These are phyloP conservation scores for Hymenoscyphus fraxineus DNA, from an alignment of 2,329 filamentous ascomycete genomes.

Conservation along the genomic window DNA sequence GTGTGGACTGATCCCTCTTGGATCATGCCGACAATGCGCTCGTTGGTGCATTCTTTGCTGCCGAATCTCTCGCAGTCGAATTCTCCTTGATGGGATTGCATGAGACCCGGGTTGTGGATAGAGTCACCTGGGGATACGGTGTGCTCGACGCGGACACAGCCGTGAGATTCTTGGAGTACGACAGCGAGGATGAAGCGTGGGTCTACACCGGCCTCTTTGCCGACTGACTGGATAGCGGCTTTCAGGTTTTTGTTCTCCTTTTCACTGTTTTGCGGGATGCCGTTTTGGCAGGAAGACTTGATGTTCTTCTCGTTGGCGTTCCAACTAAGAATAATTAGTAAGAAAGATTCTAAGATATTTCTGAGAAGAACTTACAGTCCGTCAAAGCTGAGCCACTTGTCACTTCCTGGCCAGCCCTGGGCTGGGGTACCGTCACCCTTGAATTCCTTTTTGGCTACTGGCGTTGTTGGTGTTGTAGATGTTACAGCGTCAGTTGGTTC, in stretches of 20 bases:
- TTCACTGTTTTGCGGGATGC: not conserved
- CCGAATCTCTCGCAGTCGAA: conserved; percentile 1
- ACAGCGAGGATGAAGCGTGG: conserved; percentile 34
- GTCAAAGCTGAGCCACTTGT: conserved; percentile 10
- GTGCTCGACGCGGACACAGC: conserved; percentile 23
- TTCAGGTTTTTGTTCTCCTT: conserved; percentile 10
- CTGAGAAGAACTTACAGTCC: conserved; percentile 6
- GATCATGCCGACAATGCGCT: conserved; percentile 33
- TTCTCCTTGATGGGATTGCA: conserved; percentile 22
- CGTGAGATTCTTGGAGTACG: conserved; percentile 34
- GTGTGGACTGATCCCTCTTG: conserved; percentile 37
- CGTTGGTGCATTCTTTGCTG: conserved; percentile 6
- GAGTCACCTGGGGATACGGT: conserved; percentile 8
- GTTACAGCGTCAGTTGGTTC: not conserved
- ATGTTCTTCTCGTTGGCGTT: conserved; percentile 1
- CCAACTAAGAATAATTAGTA: not conserved
- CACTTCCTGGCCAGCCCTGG: conserved; percentile 10
- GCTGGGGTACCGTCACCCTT: conserved; percentile 9
- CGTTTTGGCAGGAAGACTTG: not conserved
- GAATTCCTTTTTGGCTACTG: not conserved
- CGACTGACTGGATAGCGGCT: conserved; percentile 9
- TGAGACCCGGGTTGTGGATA: conserved; percentile 22
- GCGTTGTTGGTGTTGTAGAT: not conserved
- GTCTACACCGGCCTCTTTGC: conserved; percentile 24
- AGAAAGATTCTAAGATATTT: not conserved